phyloP scores from a whole-genome alignment of 805 yeast species.

The Candida awuae region DNA sequence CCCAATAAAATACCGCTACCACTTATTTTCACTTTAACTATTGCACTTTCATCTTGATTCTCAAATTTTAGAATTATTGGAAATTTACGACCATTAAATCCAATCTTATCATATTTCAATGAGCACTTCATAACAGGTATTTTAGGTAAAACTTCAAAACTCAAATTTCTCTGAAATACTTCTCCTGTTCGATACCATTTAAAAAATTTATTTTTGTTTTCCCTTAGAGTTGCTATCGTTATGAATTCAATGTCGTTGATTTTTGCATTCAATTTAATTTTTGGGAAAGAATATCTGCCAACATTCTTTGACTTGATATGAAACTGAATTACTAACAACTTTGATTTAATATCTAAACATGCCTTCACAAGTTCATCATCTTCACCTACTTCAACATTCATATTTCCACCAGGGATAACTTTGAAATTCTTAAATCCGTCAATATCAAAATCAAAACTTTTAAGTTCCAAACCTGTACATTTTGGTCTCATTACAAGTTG shows the following conservation, averaged over 20 bases:
- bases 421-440: constrained; percentile 13
- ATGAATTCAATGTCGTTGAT: constrained; percentile 13
- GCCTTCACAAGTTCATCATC: constrained; percentile 16
- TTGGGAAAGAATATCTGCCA: constrained; percentile 21
- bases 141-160: constrained; percentile 32
- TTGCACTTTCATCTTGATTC: constrained; percentile 26
- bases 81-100: constrained; percentile 28
- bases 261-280: constrained; percentile 13
- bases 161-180: constrained; percentile 13
- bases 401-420: too few relatives aligned
- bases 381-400: too few relatives aligned
- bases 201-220: neutral
- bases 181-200: constrained; percentile 12
- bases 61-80: constrained; percentile 19
- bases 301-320: constrained; percentile 17
- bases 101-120: constrained; percentile 21
- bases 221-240: constrained; percentile 1
- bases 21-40: neutral
- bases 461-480: constrained; percentile 18
- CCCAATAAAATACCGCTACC: constrained; percentile 1
- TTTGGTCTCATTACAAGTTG: constrained; percentile 28
- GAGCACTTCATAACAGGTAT: constrained; percentile 29
- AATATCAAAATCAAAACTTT: constrained; percentile 18
- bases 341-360: constrained; percentile 8
- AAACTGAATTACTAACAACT: constrained; percentile 18